Evolutionary conservation across 2,329 filamentous ascomycete species (phyloP).

Genomic region (Colletotrichum chrysophilum): DNA sequence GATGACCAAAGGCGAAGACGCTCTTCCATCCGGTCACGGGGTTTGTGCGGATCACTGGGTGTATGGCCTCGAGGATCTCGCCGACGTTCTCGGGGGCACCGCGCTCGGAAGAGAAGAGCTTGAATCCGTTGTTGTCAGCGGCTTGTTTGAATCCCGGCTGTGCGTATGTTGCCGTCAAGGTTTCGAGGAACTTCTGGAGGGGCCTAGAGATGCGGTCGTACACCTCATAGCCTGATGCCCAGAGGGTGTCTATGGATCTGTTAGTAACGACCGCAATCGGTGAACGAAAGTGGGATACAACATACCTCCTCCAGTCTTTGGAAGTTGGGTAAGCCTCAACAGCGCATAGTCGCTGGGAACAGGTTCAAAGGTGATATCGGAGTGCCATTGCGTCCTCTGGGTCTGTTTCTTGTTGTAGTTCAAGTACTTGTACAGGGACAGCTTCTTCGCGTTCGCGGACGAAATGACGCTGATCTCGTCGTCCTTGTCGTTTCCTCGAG

Average conservation of each 20-base stretch:
- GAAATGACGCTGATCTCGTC: slow-evolving; percentile 69
- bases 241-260: slow-evolving; percentile 58
- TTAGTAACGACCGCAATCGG: background rate
- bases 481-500: slow-evolving; percentile 57
- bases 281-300: background rate
- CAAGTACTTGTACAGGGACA: slow-evolving; percentile 44
- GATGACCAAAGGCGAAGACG: slow-evolving; percentile 56
- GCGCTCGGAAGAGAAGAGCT: slow-evolving; percentile 49
- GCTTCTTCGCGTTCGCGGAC: slow-evolving; percentile 58
- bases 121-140: slow-evolving; percentile 48
- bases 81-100: slow-evolving; percentile 58
- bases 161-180: slow-evolving; percentile 59
- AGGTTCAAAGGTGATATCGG: slow-evolving; percentile 70
- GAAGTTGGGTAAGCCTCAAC: slow-evolving; percentile 58
- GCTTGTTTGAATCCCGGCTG: slow-evolving; percentile 55
- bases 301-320: slow-evolving; percentile 58
- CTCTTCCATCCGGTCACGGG: slow-evolving; percentile 64
- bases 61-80: slow-evolving; percentile 50
- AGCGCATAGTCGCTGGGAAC: slow-evolving; percentile 68
- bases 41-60: slow-evolving; percentile 62
- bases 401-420: slow-evolving; percentile 48
- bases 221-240: slow-evolving; percentile 60
- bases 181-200: slow-evolving; percentile 63
- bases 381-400: slow-evolving; percentile 59
- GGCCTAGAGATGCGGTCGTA: slow-evolving; percentile 67